Conservation (phyloP, 2,329 filamentous ascomycete genomes). For the Magnaporthiopsis rhizophila region DNA sequence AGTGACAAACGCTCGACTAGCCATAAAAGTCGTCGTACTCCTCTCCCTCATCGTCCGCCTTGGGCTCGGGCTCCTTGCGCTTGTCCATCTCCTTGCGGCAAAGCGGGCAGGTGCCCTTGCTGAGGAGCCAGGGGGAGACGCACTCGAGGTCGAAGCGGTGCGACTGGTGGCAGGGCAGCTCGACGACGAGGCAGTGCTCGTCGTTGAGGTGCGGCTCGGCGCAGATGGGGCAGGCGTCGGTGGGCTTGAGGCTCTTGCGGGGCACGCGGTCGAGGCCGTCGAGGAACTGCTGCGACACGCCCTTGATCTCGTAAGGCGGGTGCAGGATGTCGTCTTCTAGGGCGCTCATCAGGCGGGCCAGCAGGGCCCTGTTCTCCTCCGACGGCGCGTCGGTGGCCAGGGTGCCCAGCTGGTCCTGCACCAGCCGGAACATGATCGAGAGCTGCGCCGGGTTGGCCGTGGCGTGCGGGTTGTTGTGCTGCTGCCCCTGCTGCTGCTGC, state of each 20-base stretch:
- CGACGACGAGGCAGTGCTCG: conserved; percentile 53
- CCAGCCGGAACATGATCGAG: conserved; percentile 47
- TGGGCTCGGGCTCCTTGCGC: conserved; percentile 39
- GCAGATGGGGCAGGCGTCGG: conserved; percentile 55
- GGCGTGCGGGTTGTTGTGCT: conserved; percentile 43
- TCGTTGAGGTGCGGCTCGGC: conserved; percentile 55
- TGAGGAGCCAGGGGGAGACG: conserved; percentile 55
- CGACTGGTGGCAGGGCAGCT: conserved; percentile 51
- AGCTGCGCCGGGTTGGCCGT: conserved; percentile 53
- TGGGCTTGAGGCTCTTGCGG: conserved; percentile 37
- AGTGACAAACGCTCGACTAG: background rate
- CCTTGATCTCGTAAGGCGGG: conserved; percentile 42
- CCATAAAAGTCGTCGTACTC: conserved; percentile 47
- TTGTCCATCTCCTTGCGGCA: conserved; percentile 52
- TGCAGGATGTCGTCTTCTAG: conserved; percentile 43
- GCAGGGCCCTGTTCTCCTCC: conserved; percentile 38
- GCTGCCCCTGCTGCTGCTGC: background rate
- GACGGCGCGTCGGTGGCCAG: conserved; percentile 41
- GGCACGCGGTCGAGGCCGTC: conserved; percentile 51
- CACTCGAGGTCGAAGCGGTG: conserved; percentile 62
- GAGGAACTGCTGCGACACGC: conserved; percentile 51
- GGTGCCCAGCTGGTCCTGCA: conserved; percentile 50
- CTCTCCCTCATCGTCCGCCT: conserved; percentile 38
- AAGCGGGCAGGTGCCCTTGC: conserved; percentile 57
- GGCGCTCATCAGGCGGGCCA: conserved; percentile 37